These are phyloP conservation scores for Fusarium solani-melongenae DNA, from an alignment of 2,329 filamentous ascomycete species.

Conservation along the genomic window DNA sequence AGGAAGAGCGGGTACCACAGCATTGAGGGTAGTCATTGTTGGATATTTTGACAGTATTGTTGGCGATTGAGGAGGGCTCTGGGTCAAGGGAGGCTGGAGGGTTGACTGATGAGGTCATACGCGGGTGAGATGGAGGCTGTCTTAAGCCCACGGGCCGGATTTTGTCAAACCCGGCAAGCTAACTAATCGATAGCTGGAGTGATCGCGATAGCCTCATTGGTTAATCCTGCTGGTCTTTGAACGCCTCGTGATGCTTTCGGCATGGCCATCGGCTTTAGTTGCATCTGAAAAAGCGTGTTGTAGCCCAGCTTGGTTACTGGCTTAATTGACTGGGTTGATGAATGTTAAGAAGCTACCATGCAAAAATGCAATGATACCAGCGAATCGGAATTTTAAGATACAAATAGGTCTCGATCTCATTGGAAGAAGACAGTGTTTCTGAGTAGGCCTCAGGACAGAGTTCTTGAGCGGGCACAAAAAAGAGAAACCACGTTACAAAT, in stretches of 20 bases:
- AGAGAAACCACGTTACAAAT: too few relatives aligned
- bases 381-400: neutral
- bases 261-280: neutral
- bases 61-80: too few relatives aligned
- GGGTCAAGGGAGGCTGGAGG: neutral
- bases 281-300: neutral
- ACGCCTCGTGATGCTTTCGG: neutral
- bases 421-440: neutral
- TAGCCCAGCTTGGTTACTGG: neutral
- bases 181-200: neutral
- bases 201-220: neutral
- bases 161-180: neutral
- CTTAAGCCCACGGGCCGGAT: neutral
- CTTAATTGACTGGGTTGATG: too few relatives aligned
- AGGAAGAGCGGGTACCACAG: slow-evolving; percentile 16
- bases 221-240: neutral
- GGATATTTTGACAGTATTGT: neutral
- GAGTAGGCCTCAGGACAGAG: neutral
- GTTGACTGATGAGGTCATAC: neutral
- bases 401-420: neutral
- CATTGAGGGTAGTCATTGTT: neutral
- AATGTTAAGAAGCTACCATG: too few relatives aligned
- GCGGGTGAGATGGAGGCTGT: neutral
- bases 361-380: too few relatives aligned
- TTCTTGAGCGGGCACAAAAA: too few relatives aligned